Evolutionary conservation across 352 stramenopile genomes (phyloP).

Genomic region (Globisporangium alternatum): DNA sequence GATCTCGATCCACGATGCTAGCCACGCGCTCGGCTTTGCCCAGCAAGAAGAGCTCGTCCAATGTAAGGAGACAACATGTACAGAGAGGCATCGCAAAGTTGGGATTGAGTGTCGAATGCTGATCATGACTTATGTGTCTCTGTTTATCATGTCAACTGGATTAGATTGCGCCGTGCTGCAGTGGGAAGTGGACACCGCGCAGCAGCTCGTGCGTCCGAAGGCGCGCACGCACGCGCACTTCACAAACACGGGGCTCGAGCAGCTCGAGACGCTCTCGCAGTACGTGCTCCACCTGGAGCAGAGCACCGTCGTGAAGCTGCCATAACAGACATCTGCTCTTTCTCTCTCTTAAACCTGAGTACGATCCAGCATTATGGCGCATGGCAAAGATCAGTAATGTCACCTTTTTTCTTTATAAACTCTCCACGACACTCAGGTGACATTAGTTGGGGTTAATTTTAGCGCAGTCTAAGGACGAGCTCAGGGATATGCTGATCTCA

Average conservation of each 20-base stretch:
- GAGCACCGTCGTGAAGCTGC: slow-evolving; percentile 59
- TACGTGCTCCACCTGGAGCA: slow-evolving; percentile 74
- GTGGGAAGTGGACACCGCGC: slow-evolving; percentile 37
- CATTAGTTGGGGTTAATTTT: background rate
- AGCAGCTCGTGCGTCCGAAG: slow-evolving; percentile 51
- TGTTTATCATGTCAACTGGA: background rate
- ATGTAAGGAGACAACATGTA: slow-evolving; percentile 31
- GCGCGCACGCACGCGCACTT: slow-evolving; percentile 24
- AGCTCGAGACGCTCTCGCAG: slow-evolving; percentile 64
- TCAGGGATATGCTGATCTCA: background rate
- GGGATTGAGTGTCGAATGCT: background rate
- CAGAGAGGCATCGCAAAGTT: no score
- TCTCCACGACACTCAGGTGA: no score
- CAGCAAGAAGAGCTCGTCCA: slow-evolving; percentile 37
- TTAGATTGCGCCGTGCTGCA: slow-evolving; percentile 48
- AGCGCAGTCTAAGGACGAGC: background rate
- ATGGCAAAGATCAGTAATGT: background rate
- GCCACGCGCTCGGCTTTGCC: slow-evolving; percentile 46
- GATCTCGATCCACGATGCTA: slow-evolving; percentile 43
- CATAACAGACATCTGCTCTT: slow-evolving; percentile 16
- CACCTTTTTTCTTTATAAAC: background rate
- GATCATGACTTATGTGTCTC: background rate
- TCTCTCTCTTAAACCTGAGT: background rate
- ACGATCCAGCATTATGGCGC: background rate
- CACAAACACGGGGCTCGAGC: slow-evolving; percentile 35